A percentile compares a stretch with the other conserved stretches of the same genome.
Conservation (phyloP, 805 yeast species). For the Jamesozyma jinghongensis region DNA sequence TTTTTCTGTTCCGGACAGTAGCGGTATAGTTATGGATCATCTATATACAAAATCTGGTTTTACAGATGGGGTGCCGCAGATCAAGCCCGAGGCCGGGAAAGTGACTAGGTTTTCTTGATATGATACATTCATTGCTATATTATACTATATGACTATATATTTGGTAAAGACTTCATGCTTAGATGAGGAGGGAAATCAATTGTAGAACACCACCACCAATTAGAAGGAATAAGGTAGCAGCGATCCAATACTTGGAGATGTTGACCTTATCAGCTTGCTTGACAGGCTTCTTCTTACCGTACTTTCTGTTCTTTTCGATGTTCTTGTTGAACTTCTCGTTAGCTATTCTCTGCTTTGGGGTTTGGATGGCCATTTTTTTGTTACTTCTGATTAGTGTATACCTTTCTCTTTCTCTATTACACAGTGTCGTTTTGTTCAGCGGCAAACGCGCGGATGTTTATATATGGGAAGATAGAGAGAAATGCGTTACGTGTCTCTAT, state of each 20-base stretch:
- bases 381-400: neutral
- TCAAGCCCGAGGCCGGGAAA: no score
- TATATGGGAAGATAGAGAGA: no score
- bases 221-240: conserved; percentile 52
- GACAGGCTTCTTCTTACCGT: conserved; percentile 57
- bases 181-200: conserved; percentile 47
- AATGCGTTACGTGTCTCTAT: no score
- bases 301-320: conserved; percentile 48
- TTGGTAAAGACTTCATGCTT: conserved; percentile 3
- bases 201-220: conserved; percentile 80
- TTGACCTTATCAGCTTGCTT: conserved; percentile 38
- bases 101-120: neutral
- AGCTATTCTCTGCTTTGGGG: conserved; percentile 83
- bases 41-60: no score
- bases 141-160: neutral
- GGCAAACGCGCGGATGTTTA: no score
- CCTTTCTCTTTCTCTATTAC: neutral
- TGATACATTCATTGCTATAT: neutral
- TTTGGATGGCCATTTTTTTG: conserved; percentile 52
- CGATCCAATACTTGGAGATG: conserved; percentile 57
- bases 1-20: no score
- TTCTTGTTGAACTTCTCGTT: conserved; percentile 72
- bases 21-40: no score
- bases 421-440: no score
- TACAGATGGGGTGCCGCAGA: no score